Conservation (phyloP, 768 basidiomycete species). For the Trametes elegans region DNA sequence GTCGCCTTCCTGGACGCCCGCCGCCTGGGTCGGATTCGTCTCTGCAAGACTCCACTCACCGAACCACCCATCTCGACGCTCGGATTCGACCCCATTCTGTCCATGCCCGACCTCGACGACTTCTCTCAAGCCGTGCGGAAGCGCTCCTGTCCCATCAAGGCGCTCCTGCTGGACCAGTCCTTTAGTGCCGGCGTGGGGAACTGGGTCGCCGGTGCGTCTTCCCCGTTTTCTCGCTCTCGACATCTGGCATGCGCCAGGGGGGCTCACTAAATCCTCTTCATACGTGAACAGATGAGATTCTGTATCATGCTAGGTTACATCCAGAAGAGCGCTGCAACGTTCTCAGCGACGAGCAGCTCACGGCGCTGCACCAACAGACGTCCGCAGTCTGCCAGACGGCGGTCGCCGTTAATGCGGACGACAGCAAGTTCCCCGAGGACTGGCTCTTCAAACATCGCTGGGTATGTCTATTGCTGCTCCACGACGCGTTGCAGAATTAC, state of each 20-base stretch:
- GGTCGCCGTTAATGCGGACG: slow-evolving; percentile 69
- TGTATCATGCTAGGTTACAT: slow-evolving; percentile 73
- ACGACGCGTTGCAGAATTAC: no score
- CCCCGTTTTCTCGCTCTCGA: not conserved
- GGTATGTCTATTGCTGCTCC: slow-evolving; percentile 36
- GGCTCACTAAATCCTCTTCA: not conserved
- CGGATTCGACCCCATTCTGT: slow-evolving; percentile 76
- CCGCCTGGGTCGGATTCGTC: slow-evolving; percentile 66
- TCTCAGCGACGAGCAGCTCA: slow-evolving; percentile 48
- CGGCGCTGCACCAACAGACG: slow-evolving; percentile 50
- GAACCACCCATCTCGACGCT: slow-evolving; percentile 72
- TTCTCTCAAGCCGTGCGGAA: slow-evolving; percentile 50
- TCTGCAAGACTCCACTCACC: slow-evolving; percentile 51
- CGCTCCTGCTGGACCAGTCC: slow-evolving; percentile 73
- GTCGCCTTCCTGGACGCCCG: slow-evolving; percentile 74
- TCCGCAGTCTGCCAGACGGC: slow-evolving; percentile 56
- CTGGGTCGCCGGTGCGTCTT: slow-evolving; percentile 67
- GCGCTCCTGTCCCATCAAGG: slow-evolving; percentile 66
- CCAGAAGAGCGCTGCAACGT: slow-evolving; percentile 65
- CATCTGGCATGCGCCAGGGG: not conserved
- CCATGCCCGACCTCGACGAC: slow-evolving; percentile 55
- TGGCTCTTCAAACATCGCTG: slow-evolving; percentile 73
- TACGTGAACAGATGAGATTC: slow-evolving; percentile 53
- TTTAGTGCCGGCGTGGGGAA: slow-evolving; percentile 83
- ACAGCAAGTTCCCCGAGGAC: slow-evolving; percentile 58